Evolutionary conservation across 2,329 filamentous ascomycete species (phyloP).

Genomic region (Paraconiothyrium brasiliense): DNA sequence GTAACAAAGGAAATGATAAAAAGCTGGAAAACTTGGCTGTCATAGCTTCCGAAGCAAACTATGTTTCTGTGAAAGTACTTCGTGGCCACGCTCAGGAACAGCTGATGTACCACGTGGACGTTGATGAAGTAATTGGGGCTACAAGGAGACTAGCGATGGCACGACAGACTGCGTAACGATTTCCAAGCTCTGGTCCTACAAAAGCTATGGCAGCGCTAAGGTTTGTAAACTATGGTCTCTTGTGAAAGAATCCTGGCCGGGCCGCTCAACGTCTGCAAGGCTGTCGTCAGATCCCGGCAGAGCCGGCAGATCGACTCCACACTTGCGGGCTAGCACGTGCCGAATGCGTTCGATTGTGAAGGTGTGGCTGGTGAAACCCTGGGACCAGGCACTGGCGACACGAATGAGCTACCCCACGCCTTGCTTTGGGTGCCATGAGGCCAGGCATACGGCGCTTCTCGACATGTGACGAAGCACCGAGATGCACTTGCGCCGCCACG

Average conservation of each 20-base stretch:
- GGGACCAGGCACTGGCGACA: background rate
- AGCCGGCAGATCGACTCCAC: slow-evolving; percentile 15
- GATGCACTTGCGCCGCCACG: background rate
- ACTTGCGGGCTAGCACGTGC: slow-evolving; percentile 8
- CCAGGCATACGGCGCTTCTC: background rate
- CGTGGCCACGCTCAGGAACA: background rate
- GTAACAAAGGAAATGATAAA: background rate
- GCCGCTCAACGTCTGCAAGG: slow-evolving; percentile 4
- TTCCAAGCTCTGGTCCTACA: background rate
- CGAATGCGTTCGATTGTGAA: background rate
- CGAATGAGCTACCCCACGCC: background rate
- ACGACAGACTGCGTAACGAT: no score
- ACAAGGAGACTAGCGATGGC: no score
- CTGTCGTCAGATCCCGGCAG: slow-evolving; percentile 12
- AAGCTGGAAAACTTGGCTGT: background rate
- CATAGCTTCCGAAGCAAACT: no score
- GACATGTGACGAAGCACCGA: background rate
- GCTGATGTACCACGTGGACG: no score
- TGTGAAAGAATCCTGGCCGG: background rate
- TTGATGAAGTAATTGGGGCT: no score
- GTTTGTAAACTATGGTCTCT: background rate
- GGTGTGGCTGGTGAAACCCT: background rate
- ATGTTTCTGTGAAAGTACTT: background rate
- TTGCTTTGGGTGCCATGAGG: background rate
- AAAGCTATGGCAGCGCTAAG: background rate